phyloP scores from a whole-genome alignment of 768 basidiomycete species.

The Mycena vitilis region DNA sequence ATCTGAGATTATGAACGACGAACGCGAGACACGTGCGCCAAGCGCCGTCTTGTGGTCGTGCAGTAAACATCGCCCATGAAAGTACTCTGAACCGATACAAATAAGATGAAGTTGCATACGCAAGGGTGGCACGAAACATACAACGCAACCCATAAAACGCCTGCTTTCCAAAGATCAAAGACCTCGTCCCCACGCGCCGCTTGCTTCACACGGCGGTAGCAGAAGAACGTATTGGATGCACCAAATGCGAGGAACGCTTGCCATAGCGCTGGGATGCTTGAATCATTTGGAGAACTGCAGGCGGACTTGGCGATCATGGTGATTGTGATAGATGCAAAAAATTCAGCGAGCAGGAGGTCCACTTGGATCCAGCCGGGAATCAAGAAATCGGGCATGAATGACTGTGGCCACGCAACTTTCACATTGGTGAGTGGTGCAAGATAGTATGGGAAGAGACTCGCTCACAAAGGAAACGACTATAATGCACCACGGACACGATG shows the following conservation, averaged over 20 bases:
- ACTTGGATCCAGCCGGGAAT: slow-evolving; percentile 62
- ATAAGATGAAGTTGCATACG: not conserved
- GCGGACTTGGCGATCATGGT: slow-evolving; percentile 62
- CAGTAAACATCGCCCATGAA: not conserved
- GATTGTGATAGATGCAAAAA: slow-evolving; percentile 37
- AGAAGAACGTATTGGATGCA: not conserved
- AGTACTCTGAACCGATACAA: not conserved
- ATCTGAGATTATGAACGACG: not conserved
- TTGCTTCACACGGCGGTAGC: not conserved
- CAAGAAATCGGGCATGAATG: not conserved
- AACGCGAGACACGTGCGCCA: not conserved
- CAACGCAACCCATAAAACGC: not conserved
- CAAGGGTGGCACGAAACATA: not conserved
- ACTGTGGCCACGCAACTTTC: not conserved
- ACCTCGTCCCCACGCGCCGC: not conserved
- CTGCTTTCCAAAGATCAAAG: not conserved
- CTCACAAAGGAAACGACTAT: no score
- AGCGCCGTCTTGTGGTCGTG: not conserved
- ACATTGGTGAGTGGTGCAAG: not conserved
- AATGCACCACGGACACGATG: no score
- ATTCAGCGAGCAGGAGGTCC: slow-evolving; percentile 51
- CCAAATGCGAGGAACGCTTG: not conserved
- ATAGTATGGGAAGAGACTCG: no score
- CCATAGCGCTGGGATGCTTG: slow-evolving; percentile 40
- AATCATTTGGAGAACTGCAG: slow-evolving; percentile 62